Base-by-base conservation (phyloP, 1,284 basidiomycete species). In the Coriolopsis trogii region DNA sequence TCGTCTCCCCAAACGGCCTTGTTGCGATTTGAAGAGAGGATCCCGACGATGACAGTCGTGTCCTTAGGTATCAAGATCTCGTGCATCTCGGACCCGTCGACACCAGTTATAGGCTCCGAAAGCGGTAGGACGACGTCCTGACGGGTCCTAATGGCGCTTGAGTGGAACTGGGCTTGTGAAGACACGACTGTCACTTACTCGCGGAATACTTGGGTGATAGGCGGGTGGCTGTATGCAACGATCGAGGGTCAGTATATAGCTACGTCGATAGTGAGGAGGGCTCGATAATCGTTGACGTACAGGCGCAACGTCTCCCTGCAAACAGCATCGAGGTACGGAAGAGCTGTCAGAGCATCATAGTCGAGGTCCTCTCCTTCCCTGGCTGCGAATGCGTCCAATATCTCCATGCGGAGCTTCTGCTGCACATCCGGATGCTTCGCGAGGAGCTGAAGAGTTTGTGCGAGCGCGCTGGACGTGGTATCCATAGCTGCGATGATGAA, bases 301-400 rank as follows among this genome's bases (percentile, higher is more conserved):
- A 66, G 39, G 12, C 68, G 56, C 10, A 71, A 49, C 0, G 67
- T 67, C 45, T 71, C 70, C 10, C 66, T 58, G 33, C 67, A 68
- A 3, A 71, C 60, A 1, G 66, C 70, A 36, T 71, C 70, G 6
- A 71, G 56, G 42, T 63, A 70, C 0, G 70, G 67, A 7, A 71
- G 53, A 1, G 49, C 44, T 20, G 65, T 63, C 9, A 72, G 58
- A 1, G 49, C 47, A 48, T 72, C 69, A 44, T 69, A 65, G 0
- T 58, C 41, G 20, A 67, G 44, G 24, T 66, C 62, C 7, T 38
- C 48, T 9, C 54, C 49, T 23, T 59, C 43, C n/a, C 43, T 30
- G 6, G 51, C 49, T 12, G 47, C 47, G 5, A 41, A n/a, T 0
- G 63, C 63, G 7, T 51, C 48, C 6, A 49, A 16, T 6, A 70